A percentile compares a stretch with the other conserved stretches of the same genome.
phyloP scores from a whole-genome alignment of 2,329 filamentous ascomycete species.

The Magnaporthiopsis rhizophila region DNA sequence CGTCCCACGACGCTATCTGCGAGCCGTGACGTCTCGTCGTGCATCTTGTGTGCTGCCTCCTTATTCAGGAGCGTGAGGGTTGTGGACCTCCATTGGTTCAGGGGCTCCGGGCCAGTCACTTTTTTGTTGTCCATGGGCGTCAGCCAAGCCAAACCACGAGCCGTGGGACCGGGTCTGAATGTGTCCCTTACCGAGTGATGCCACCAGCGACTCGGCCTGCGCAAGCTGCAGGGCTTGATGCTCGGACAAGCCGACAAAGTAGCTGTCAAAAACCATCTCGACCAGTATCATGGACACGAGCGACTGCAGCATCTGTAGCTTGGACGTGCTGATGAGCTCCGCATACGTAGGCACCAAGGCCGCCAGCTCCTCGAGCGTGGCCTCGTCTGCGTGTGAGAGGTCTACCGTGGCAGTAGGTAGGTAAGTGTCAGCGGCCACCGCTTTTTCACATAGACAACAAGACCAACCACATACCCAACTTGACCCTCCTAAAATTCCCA shows the following conservation, averaged over 20 bases:
- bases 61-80: conserved; percentile 53
- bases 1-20: conserved; percentile 35
- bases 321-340: conserved; percentile 43
- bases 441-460: not conserved
- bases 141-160: conserved; percentile 2
- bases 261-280: conserved; percentile 51
- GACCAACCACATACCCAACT: conserved; percentile 35
- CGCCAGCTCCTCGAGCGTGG: conserved; percentile 33
- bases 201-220: conserved; percentile 39
- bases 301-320: conserved; percentile 56
- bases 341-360: conserved; percentile 51
- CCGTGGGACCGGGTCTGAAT: conserved; percentile 6
- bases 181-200: conserved; percentile 28
- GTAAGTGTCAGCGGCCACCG: not conserved
- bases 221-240: conserved; percentile 44
- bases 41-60: conserved; percentile 38
- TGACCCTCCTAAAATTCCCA: conserved; percentile 57
- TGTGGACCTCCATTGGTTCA: conserved; percentile 60
- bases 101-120: conserved; percentile 21
- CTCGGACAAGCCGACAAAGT: conserved; percentile 54
- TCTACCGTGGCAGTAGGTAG: conserved; percentile 25
- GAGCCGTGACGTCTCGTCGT: conserved; percentile 34
- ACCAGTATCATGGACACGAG: conserved; percentile 52
- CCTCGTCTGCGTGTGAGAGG: conserved; percentile 31
- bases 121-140: not conserved